These are phyloP conservation scores for Megacollybia platyphylla DNA, from an alignment of 1,284 basidiomycete genomes.

Conservation along the genomic window DNA sequence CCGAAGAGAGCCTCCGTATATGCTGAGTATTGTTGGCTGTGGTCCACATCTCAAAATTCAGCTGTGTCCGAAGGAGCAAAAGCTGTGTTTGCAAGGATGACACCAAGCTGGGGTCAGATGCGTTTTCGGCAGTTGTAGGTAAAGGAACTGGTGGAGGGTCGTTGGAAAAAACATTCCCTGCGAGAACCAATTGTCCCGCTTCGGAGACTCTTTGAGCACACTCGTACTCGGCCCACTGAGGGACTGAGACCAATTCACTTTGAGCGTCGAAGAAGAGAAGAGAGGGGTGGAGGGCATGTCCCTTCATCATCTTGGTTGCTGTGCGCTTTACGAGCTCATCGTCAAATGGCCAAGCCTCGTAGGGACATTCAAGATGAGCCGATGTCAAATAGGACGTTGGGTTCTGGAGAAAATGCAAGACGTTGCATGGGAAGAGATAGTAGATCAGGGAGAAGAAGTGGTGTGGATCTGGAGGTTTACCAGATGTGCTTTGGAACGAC, in stretches of 20 bases:
- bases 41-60: slow-evolving; percentile 74
- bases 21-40: slow-evolving; percentile 68
- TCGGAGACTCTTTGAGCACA: slow-evolving; percentile 60
- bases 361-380: slow-evolving; percentile 37
- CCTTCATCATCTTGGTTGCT: slow-evolving; percentile 60
- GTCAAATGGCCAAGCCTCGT: slow-evolving; percentile 53
- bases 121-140: not conserved
- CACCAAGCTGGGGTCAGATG: slow-evolving; percentile 30
- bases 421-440: slow-evolving; percentile 81
- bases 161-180: not conserved
- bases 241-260: slow-evolving; percentile 49
- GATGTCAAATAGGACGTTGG: slow-evolving; percentile 52
- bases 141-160: not conserved
- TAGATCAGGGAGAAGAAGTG: slow-evolving; percentile 71
- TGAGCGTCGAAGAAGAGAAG: slow-evolving; percentile 54
- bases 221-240: slow-evolving; percentile 58
- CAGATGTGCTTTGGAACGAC: slow-evolving; percentile 35
- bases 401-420: slow-evolving; percentile 59
- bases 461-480: slow-evolving; percentile 40
- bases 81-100: slow-evolving; percentile 62
- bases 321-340: slow-evolving; percentile 52
- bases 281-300: slow-evolving; percentile 62
- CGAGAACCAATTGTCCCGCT: slow-evolving; percentile 42
- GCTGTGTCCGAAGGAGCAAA: slow-evolving; percentile 59
- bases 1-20: slow-evolving; percentile 64